Base-by-base conservation (phyloP, 2,329 filamentous ascomycete genomes). In the Ophiobolus disseminans region DNA sequence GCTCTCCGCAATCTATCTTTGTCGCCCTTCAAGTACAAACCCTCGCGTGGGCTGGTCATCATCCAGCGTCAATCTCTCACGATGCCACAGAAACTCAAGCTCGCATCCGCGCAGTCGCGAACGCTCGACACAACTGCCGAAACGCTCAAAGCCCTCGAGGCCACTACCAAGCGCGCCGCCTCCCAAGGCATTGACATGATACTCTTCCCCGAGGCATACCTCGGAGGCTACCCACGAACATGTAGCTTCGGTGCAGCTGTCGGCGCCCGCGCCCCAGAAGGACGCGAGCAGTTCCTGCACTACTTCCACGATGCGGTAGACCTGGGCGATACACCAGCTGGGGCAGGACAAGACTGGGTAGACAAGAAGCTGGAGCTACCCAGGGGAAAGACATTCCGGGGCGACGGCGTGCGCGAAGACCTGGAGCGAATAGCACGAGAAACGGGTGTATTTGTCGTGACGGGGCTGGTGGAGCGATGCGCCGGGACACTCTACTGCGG, bases 201-300 rank as follows among this genome's bases (percentile, higher is more conserved):
- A 21, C 84, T 97, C 42, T 92, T 97, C 53, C 93, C 93, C 0
- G 92, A 97, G 77, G 92, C 92, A 17, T 96, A 91, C 68, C 81
- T 97, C 1, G 93, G 93, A 37, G 93, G 92, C 1, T 97, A 97
- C 69, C 93, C 93, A 14, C 87, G 92, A 9, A 91, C 88, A 14
- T 87, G 86, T 54, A 78, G 79, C 40, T 96, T 96, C 65, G 91
- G 91, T 4, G 86, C 85, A 37, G 80, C 83, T 1, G 80, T 96
- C 5, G 92, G 92, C 3, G 79, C 81, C 13, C 86, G 92, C 28
- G 80, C 82, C 0, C 77, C 81, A 2, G 77, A 80, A 39, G 92
- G 91, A 4, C 83, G 91, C 14, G 90, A 96, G 20, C 90, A 95
- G 64, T 97, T 87, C 68, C 80, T 92, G 8, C 76, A 81, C 3